Evolutionary conservation across 768 basidiomycete genomes (phyloP).

Genomic region (Xerocomellus intermedius): DNA sequence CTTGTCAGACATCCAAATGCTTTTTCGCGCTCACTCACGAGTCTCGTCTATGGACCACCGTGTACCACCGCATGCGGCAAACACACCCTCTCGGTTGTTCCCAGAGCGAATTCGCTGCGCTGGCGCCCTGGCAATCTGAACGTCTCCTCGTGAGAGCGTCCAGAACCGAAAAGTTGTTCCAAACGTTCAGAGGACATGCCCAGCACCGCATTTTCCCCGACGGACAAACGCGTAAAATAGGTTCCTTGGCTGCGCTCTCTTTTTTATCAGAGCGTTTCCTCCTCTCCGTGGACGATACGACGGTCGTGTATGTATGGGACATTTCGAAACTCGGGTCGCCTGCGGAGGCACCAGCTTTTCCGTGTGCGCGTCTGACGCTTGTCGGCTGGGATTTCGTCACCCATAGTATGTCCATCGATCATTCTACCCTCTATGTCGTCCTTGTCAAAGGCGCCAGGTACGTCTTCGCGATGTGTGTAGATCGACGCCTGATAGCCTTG

Average conservation of each 20-base stretch:
- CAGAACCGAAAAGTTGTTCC: conserved; percentile 3
- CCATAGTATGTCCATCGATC: conserved; percentile 2
- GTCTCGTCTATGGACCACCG: background rate
- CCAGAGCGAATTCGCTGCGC: conserved; percentile 5
- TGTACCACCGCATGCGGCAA: conserved; percentile 2
- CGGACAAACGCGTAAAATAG: background rate
- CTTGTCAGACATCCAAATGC: conserved; percentile 9
- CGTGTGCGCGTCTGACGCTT: conserved; percentile 5
- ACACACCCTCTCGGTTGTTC: conserved; percentile 3
- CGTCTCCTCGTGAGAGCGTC: conserved; percentile 7
- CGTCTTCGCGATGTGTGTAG: background rate
- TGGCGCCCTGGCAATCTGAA: background rate
- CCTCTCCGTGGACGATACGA: conserved; percentile 6
- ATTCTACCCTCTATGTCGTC: conserved; percentile 14
- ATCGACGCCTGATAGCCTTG: background rate
- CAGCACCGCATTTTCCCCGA: background rate
- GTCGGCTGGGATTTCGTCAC: conserved; percentile 3
- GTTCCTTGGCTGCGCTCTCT: background rate
- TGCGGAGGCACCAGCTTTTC: background rate
- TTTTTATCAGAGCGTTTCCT: conserved; percentile 14
- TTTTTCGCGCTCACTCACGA: conserved; percentile 3
- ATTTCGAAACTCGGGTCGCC: background rate
- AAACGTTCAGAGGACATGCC: background rate
- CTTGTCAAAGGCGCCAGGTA: conserved; percentile 9
- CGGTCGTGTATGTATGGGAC: conserved; percentile 16